Percentiles rank a stretch among this genome's conserved stretches.
phyloP scores from a whole-genome alignment of 2,329 filamentous ascomycete genomes.

The Fusarium caatingaense region DNA sequence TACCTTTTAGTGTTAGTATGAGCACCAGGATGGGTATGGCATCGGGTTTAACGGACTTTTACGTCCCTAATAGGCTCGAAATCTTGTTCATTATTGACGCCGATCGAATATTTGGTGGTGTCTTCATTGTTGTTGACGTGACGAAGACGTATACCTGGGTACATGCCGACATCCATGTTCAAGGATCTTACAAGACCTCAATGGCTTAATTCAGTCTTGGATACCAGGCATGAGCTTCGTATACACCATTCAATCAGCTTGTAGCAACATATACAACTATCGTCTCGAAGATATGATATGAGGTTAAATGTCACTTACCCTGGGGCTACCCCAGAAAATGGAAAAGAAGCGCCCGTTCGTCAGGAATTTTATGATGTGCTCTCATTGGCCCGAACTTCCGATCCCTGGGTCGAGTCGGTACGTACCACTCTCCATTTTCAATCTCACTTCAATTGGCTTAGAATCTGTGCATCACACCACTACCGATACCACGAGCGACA shows the following conservation, averaged over 20 bases:
- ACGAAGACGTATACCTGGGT: neutral
- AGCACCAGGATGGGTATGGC: neutral
- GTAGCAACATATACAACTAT: neutral
- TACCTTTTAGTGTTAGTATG: neutral
- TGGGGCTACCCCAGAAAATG: constrained; percentile 1
- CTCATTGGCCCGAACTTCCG: constrained; percentile 13
- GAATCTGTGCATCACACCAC: constrained; percentile 41
- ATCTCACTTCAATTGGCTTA: constrained; percentile 14
- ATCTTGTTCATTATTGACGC: neutral
- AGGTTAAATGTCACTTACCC: neutral
- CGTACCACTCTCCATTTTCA: constrained; percentile 17
- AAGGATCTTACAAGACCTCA: neutral
- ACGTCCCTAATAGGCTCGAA: neutral
- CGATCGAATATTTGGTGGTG: neutral
- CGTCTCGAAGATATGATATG: neutral
- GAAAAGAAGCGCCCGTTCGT: neutral
- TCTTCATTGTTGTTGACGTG: neutral
- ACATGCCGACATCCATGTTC: neutral
- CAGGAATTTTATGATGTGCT: constrained; percentile 2
- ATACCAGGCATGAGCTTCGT: neutral
- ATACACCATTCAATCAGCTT: neutral
- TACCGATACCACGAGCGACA: constrained; percentile 34
- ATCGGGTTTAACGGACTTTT: neutral
- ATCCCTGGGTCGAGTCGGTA: neutral
- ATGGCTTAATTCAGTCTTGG: too few species aligned